Conservation (phyloP, 129 eudicot species). For the Daucus carota region DNA sequence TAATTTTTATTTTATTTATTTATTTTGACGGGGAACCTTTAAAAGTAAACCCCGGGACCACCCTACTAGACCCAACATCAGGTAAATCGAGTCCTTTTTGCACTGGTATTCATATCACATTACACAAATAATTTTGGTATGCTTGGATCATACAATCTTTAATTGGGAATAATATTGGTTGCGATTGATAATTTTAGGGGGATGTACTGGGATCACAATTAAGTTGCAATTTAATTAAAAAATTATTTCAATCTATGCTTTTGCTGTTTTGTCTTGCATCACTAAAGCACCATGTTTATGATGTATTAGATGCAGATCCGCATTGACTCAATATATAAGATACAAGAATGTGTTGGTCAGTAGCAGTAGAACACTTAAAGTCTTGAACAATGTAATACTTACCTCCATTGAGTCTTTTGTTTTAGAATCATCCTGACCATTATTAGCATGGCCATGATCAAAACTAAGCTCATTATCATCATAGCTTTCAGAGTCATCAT, state of each 20-base stretch:
- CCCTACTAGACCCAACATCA: too few relatives aligned
- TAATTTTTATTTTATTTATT: too few relatives aligned
- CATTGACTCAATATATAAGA: neutral
- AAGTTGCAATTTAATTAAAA: neutral
- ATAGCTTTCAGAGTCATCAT: conserved; percentile 30
- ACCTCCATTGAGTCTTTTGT: conserved; percentile 58
- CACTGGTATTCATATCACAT: neutral
- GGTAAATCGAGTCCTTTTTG: too few relatives aligned
- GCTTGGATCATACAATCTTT: neutral
- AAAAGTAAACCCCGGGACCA: too few relatives aligned
- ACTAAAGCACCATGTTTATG: neutral
- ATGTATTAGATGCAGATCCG: neutral
- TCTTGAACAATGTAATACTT: conserved; percentile 6
- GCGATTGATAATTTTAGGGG: neutral
- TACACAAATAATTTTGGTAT: too few relatives aligned
- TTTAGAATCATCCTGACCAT: conserved; percentile 27
- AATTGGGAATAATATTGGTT: too few relatives aligned
- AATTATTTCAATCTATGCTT: neutral
- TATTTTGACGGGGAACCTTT: too few relatives aligned
- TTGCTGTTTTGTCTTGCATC: neutral
- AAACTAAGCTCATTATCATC: conserved; percentile 52
- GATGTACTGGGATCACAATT: neutral
- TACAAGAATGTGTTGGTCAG: conserved; percentile 2
- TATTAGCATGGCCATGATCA: conserved; percentile 35
- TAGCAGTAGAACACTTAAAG: conserved; percentile 4